Evolutionary conservation across 257 asterid species (phyloP), one percentile per base, ranked within the genome.

Genomic region (Buddleja alternifolia): DNA sequence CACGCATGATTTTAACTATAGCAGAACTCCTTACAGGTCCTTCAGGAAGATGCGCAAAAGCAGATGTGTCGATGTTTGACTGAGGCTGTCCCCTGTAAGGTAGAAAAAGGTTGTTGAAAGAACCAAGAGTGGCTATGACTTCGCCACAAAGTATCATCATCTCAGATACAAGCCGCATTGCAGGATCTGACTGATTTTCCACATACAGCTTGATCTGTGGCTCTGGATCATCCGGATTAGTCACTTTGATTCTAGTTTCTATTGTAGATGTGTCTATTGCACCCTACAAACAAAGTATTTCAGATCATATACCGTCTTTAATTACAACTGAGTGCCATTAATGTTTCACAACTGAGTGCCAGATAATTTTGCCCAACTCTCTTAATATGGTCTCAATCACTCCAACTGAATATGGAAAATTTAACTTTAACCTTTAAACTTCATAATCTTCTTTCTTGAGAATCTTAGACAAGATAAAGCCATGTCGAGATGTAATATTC

Each of bases 81-180:
- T 94, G 99, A 73, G 97, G 97, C 59, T 94, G 99, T 8, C 99
- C 99, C 59, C 99, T 77, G 66, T 81, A 94, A 55, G 99, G 99
- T 63, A 94, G 80, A 65, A 92, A 84, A 58, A 94, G 82, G 71
- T 78, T 84, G 78, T 94, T 87, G 17, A 68, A 40, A 74, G 92
- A 84, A 74, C 97, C 97, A 73, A 84, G 60, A 63, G 91, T 94
- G 77, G 99, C 99, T 45, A 94, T 69, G 70, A 81, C 97, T 87
- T 94, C 99, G 67, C 97, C 97, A 71, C 97, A 94, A 54, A 94
- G 93, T 73, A 94, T 91, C 99, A 94, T 94, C 96, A 94, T 86
- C 85, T 91, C 97, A 57, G 97, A 75, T 34, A 91, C 99, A 78
- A 94, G 93, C 46, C 95, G 84, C 99, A 94, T 91, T 46, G 99